Evolutionary conservation across 1,284 basidiomycete species (phyloP).

Genomic region (Gymnopus androsaceus): DNA sequence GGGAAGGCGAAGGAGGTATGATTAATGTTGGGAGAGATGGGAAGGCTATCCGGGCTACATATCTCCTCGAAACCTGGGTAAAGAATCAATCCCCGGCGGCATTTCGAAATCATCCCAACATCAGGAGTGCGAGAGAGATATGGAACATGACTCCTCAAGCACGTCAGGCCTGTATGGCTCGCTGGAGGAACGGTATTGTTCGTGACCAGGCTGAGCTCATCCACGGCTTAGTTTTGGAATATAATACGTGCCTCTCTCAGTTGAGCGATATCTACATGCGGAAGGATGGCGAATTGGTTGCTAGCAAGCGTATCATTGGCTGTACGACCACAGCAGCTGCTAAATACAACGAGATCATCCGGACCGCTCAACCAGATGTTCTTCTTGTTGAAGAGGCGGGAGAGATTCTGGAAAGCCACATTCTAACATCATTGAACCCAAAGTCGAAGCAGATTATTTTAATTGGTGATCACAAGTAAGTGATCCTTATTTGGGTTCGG

Average conservation of each 20-base stretch:
- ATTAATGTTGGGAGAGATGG: constrained; percentile 40
- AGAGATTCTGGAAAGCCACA: constrained; percentile 68
- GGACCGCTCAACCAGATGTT: constrained; percentile 46
- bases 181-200: constrained; percentile 47
- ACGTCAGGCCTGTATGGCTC: constrained; percentile 33
- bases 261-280: constrained; percentile 41
- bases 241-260: constrained; percentile 41
- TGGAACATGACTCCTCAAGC: constrained; percentile 45
- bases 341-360: constrained; percentile 52
- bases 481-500: constrained; percentile 1
- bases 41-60: constrained; percentile 33
- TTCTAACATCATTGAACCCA: constrained; percentile 55
- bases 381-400: constrained; percentile 71
- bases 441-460: constrained; percentile 56
- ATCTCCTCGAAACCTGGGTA: constrained; percentile 52
- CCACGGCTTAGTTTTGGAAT: constrained; percentile 37
- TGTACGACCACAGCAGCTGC: constrained; percentile 72
- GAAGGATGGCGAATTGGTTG: constrained; percentile 38
- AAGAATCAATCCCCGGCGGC: constrained; percentile 44
- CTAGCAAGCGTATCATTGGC: constrained; percentile 58
- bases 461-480: constrained; percentile 72
- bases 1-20: constrained; percentile 40
- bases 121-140: constrained; percentile 31
- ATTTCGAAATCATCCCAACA: constrained; percentile 31
- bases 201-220: constrained; percentile 39